phyloP scores from a whole-genome alignment of 352 stramenopile species.

The Phytophthora aleatoria region DNA sequence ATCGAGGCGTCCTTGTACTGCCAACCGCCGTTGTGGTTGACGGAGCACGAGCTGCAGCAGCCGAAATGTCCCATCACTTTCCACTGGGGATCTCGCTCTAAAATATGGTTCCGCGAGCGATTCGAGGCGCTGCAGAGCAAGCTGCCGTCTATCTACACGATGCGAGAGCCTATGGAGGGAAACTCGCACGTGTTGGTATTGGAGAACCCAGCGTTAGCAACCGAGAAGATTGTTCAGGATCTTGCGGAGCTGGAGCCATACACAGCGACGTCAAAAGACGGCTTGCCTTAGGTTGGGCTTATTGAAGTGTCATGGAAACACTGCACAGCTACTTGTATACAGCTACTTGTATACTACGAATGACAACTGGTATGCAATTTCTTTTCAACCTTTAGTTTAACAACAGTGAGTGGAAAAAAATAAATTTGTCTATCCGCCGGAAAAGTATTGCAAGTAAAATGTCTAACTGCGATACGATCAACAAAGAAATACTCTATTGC shows the following conservation, averaged over 20 bases:
- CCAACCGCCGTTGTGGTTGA: conserved; percentile 40
- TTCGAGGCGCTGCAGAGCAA: conserved; percentile 35
- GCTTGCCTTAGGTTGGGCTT: neutral
- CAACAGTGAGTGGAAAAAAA: no score
- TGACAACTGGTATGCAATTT: no score
- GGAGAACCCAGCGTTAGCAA: conserved; percentile 46
- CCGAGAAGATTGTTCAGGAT: conserved; percentile 47
- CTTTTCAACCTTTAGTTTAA: no score
- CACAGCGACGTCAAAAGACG: neutral
- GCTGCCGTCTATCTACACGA: conserved; percentile 47
- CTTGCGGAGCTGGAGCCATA: conserved; percentile 35
- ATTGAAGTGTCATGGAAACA: no score
- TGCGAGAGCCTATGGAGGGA: conserved; percentile 42
- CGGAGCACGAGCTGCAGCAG: conserved; percentile 35
- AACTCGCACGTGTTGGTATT: conserved; percentile 55
- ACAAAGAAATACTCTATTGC: no score
- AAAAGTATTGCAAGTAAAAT: no score
- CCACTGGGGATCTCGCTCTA: conserved; percentile 49
- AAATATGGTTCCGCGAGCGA: conserved; percentile 44
- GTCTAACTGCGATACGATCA: no score
- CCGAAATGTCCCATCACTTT: conserved; percentile 49
- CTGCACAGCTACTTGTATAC: no score
- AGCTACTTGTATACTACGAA: no score
- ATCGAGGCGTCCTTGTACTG: conserved; percentile 56
- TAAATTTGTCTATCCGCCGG: no score